Evolutionary conservation across 768 basidiomycete species (phyloP).

Genomic region (Polyporus arcularius): DNA sequence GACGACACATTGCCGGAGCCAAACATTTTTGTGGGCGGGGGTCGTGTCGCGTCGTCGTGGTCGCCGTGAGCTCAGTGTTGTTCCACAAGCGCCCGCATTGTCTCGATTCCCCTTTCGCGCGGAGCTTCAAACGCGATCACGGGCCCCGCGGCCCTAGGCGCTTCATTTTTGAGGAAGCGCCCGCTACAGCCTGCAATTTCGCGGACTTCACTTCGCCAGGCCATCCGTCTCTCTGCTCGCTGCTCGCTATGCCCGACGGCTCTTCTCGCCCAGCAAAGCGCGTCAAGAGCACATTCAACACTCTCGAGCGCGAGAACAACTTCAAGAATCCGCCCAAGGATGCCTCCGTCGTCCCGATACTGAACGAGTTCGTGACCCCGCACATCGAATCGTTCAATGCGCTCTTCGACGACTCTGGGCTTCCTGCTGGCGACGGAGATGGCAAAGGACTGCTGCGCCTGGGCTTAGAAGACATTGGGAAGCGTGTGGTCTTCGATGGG

Average conservation of each 20-base stretch:
- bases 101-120: conserved; percentile 11
- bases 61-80: conserved; percentile 15
- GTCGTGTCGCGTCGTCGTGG: conserved; percentile 15
- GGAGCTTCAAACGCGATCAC: conserved; percentile 14
- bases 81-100: conserved; percentile 7
- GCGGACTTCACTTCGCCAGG: not conserved
- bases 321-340: conserved; percentile 76
- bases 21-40: conserved; percentile 53
- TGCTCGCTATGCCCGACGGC: conserved; percentile 50
- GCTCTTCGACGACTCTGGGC: conserved; percentile 90
- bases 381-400: conserved; percentile 97
- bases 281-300: conserved; percentile 67
- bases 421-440: conserved; percentile 71
- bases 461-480: conserved; percentile 81
- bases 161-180: conserved; percentile 17
- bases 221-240: not conserved
- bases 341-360: conserved; percentile 70
- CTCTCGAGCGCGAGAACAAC: conserved; percentile 72
- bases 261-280: conserved; percentile 37
- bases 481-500: conserved; percentile 92
- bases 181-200: conserved; percentile 6
- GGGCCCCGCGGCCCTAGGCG: conserved; percentile 2
- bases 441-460: conserved; percentile 79
- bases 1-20: conserved; percentile 51
- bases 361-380: conserved; percentile 92